Percentiles rank a stretch among this genome's conserved stretches.
These are phyloP conservation scores for Grigorovia humatica DNA, from an alignment of 805 yeast genomes.

Conservation along the genomic window DNA sequence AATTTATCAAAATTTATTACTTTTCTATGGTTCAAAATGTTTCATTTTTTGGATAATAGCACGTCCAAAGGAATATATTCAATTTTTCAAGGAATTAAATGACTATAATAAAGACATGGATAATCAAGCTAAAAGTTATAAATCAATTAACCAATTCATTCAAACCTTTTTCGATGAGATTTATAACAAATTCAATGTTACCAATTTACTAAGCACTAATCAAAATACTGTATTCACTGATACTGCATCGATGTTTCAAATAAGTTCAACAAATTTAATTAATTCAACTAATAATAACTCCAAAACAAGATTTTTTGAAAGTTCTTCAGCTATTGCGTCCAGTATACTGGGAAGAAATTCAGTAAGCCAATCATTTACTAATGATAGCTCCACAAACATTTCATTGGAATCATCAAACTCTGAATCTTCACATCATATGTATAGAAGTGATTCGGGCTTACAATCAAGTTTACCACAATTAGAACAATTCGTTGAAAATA, in stretches of 20 bases:
- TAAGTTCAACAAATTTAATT: neutral
- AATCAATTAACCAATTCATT: constrained; percentile 4
- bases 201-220: constrained; percentile 9
- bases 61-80: constrained; percentile 37
- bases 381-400: constrained; percentile 1
- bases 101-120: neutral
- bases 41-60: constrained; percentile 41
- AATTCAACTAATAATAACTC: neutral
- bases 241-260: neutral
- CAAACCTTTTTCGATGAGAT: constrained; percentile 18
- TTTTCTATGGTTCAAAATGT: constrained; percentile 38
- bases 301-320: constrained; percentile 1
- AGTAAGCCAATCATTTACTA: neutral
- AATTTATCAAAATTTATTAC: constrained; percentile 36
- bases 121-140: constrained; percentile 1
- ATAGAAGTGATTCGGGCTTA: neutral
- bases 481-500: constrained; percentile 1
- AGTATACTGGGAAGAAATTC: neutral
- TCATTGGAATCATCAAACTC: constrained; percentile 1
- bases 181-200: constrained; percentile 17
- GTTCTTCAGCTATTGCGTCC: neutral
- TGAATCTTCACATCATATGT: neutral
- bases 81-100: constrained; percentile 7
- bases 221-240: neutral
- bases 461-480: constrained; percentile 2